These are phyloP conservation scores for Pulveroboletus sp. DNA, from an alignment of 768 basidiomycete genomes.

Conservation along the genomic window DNA sequence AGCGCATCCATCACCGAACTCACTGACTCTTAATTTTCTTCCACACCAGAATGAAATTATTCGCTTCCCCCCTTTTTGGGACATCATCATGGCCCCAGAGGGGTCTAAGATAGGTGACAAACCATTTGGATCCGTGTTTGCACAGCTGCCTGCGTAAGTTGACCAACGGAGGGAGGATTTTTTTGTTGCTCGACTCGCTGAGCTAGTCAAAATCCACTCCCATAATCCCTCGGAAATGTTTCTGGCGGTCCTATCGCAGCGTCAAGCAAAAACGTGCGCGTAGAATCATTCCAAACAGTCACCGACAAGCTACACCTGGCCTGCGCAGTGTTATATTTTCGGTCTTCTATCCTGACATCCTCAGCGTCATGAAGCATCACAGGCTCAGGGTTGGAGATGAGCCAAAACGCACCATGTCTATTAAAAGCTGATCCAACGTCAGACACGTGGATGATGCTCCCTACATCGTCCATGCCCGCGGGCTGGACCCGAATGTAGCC, in stretches of 20 bases:
- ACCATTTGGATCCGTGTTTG: constrained; percentile 3
- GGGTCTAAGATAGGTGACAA: background rate
- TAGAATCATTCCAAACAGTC: no score
- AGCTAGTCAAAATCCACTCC: background rate
- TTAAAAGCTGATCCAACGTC: background rate
- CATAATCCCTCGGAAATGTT: background rate
- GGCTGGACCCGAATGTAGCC: constrained; percentile 2
- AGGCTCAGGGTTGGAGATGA: background rate
- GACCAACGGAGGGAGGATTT: constrained; percentile 3
- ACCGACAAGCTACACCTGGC: background rate
- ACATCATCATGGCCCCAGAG: constrained; percentile 2
- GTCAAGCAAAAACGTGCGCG: background rate
- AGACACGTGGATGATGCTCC: background rate
- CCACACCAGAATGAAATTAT: no score
- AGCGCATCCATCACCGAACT: no score
- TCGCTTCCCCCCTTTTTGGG: background rate
- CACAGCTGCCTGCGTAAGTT: background rate
- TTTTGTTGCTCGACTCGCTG: background rate
- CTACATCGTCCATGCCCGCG: constrained; percentile 1
- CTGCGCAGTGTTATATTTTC: background rate
- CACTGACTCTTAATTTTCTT: no score
- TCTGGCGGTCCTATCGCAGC: background rate
- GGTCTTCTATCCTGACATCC: no score
- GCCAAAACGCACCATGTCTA: background rate
- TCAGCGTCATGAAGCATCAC: no score